These are phyloP conservation scores for Monosporascus sp. DNA, from an alignment of 2,329 filamentous ascomycete genomes.

Conservation along the genomic window DNA sequence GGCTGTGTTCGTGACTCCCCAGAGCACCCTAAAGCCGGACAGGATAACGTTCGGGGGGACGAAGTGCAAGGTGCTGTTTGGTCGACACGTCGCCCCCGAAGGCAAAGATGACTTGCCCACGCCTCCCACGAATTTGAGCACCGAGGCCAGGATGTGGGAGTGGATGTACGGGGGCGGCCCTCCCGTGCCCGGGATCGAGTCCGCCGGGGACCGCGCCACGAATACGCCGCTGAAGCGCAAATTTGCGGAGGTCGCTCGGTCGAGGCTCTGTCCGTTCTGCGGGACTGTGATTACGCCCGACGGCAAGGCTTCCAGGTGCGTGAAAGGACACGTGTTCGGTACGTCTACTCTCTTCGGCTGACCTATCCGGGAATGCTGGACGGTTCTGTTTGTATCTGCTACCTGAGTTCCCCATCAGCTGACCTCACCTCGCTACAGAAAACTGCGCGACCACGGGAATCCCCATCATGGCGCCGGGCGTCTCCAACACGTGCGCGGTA, in stretches of 20 bases:
- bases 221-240: conserved; percentile 26
- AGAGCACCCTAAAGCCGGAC: conserved; percentile 44
- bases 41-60: conserved; percentile 33
- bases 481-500: conserved; percentile 50
- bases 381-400: no score
- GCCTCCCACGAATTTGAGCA: conserved; percentile 33
- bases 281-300: conserved; percentile 26
- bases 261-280: conserved; percentile 46
- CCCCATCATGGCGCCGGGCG: conserved; percentile 48
- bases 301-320: conserved; percentile 33
- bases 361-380: neutral
- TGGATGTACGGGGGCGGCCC: conserved; percentile 54
- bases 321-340: conserved; percentile 35
- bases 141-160: conserved; percentile 51
- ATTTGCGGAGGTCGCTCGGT: conserved; percentile 31
- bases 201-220: conserved; percentile 1
- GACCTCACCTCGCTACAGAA: conserved; percentile 26
- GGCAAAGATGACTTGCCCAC: conserved; percentile 1
- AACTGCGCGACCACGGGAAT: conserved; percentile 49
- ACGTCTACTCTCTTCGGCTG: conserved; percentile 1
- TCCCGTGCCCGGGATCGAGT: conserved; percentile 36
- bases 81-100: conserved; percentile 13
- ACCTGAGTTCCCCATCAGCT: neutral
- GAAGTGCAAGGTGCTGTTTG: conserved; percentile 34
- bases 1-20: conserved; percentile 44